A percentile compares a stretch with the other conserved stretches of the same genome.
phyloP scores from a whole-genome alignment of 352 stramenopile species.

The Globisporangium acanthophoron region DNA sequence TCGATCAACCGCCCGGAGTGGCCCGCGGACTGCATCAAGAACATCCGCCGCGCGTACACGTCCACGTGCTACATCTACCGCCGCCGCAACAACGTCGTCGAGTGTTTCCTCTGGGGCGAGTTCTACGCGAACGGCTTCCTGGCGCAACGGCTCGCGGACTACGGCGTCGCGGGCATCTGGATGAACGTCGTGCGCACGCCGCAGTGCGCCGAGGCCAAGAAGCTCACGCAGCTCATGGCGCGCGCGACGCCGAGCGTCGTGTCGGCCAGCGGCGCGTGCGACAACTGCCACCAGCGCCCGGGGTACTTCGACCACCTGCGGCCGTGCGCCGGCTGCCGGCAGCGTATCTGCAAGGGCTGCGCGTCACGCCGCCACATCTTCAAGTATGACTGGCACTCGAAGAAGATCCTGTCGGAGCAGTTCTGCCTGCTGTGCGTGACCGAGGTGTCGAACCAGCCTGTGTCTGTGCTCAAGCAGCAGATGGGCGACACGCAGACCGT shows the following conservation, averaged over 20 bases:
- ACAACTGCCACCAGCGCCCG: constrained; percentile 19
- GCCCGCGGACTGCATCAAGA: constrained; percentile 17
- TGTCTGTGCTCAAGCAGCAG: not conserved
- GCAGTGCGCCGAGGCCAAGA: constrained; percentile 11
- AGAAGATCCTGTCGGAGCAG: constrained; percentile 8
- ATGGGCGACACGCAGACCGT: not conserved
- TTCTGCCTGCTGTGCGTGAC: constrained; percentile 16
- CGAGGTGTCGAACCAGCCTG: constrained; percentile 7
- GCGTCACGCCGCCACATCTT: constrained; percentile 11
- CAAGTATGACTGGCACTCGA: constrained; percentile 13
- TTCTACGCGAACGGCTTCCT: constrained; percentile 25
- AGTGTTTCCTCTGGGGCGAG: constrained; percentile 37
- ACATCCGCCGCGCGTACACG: constrained; percentile 31
- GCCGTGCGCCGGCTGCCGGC: constrained; percentile 27
- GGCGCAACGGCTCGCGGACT: constrained; percentile 12
- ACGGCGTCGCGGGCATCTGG: constrained; percentile 18
- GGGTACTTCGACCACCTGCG: constrained; percentile 25
- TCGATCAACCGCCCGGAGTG: constrained; percentile 18
- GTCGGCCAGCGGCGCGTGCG: constrained; percentile 18
- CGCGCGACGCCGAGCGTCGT: constrained; percentile 8
- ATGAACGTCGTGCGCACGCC: constrained; percentile 17
- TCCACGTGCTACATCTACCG: constrained; percentile 40
- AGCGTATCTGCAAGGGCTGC: constrained; percentile 41
- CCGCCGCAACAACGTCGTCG: constrained; percentile 22
- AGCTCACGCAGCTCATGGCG: constrained; percentile 8